Conservation (phyloP, 139 green algal species). For the Ettlia oleoabundans region DNA sequence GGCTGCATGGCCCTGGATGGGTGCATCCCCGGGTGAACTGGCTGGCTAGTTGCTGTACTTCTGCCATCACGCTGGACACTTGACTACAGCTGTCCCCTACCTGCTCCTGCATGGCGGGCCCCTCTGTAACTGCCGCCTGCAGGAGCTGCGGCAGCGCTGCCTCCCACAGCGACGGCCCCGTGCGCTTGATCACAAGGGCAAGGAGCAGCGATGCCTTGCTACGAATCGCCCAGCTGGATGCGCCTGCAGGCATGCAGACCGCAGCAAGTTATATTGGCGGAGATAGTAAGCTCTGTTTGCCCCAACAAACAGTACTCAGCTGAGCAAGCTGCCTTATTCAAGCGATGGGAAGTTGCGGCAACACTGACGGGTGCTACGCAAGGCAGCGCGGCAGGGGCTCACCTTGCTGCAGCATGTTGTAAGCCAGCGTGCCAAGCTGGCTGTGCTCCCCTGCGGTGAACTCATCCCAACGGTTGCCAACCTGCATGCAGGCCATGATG, state of each 20-base stretch:
- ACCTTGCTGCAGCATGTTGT: constrained; percentile 52
- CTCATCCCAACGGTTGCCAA: constrained; percentile 55
- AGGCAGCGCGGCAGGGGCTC: background rate
- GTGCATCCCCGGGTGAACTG: too few species aligned
- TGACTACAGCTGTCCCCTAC: constrained; percentile 51
- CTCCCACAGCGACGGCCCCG: constrained; percentile 58
- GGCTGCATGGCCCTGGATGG: too few species aligned
- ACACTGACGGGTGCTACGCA: background rate
- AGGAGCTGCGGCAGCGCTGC: constrained; percentile 75
- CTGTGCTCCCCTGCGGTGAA: constrained; percentile 50
- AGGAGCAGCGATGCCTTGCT: constrained; percentile 79
- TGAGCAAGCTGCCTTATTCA: background rate
- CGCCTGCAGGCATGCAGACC: constrained; percentile 23
- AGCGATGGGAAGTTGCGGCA: too few species aligned
- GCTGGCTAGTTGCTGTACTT: too few species aligned
- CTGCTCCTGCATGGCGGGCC: constrained; percentile 47
- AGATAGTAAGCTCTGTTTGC: too few species aligned
- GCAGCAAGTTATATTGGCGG: too few species aligned
- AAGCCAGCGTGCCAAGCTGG: constrained; percentile 46
- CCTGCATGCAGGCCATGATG: too few species aligned
- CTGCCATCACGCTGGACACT: too few species aligned
- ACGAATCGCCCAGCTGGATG: constrained; percentile 57
- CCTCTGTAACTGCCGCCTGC: constrained; percentile 43
- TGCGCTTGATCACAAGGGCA: constrained; percentile 71
- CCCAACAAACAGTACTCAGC: too few species aligned